Evolutionary conservation across 441 rosid species (phyloP), one percentile per base, ranked within the genome.

Genomic region (Mallotus repandus): DNA sequence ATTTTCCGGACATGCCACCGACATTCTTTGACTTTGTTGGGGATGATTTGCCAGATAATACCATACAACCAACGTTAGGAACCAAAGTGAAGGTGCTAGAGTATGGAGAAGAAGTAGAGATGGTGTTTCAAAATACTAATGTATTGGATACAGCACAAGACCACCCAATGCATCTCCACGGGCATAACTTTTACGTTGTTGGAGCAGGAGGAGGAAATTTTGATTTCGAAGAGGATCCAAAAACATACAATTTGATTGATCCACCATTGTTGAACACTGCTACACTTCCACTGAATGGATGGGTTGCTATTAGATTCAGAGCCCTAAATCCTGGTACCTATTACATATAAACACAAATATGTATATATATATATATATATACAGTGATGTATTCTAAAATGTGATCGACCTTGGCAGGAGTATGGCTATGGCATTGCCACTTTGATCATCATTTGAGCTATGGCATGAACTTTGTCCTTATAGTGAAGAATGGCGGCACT

Each of bases 31-130:
- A 64, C 19, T 64, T 64, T 5, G 8, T 10, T 4, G 41, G 0
- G 16, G 16, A n/a, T 15, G 4, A 43, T 52, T 64, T 45, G 11
- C 29, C 53, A 3, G 4, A 11, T 41, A 21, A 64, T 5, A 64
- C 22, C 16, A 4, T 7, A 9, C 21, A 64, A 4, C 68, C 5
- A 18, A 9, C 32, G 32, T 29, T 29, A 3, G 32, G 32, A 3
- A 29, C 32, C 1, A 29, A 29, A 29, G 32, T 29, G 7, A 64
- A 64, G 8, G 22, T 64, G 53, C 50, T 64, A 5, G 68, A 64
- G 19, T 64, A 63, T n/a, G 67, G 67, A n/a, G 67, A 63, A n/a
- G 67, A 63, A n/a, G 67, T 63, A 29, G 67, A 63, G 7, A n/a
- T n/a, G 4, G 52, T 63, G 10, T 63, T 63, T 43, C 67, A 63